Evolutionary conservation across 306 rosid species (phyloP), one percentile per base, ranked within the genome.

Genomic region (Argentina anserina): DNA sequence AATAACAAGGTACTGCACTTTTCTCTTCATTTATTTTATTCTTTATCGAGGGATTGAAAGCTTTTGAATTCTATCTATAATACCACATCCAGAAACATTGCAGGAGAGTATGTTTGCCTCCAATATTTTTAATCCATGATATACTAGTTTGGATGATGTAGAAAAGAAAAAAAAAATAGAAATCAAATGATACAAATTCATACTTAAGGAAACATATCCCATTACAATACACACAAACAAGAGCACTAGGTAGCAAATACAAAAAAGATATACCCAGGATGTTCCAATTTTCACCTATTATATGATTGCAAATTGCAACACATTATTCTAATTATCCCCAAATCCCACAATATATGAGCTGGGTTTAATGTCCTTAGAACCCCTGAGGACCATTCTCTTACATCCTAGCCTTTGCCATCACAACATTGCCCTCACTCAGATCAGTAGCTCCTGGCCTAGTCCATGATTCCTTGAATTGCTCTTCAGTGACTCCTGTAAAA

Each of bases 401-500:
- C 95, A 95, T 77, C 75, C 93, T 90, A 62, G 99, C 80, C 82
- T 88, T 91, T 40, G 99, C 99, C 17, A 95, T 90, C 81, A 91
- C 83, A 63, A 80, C 29, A 75, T 82, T 78, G 67, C 73, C 92
- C 53, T 87, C 80, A 64, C 82, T 88, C 71, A 88, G 80, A 58
- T 77, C 85, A 59, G 42, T 87, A 11, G 96, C 72, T 59, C 92
- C 99, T 72, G 78, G 84, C 83, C 96, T 89, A 14, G 96, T 90
- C 97, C 99, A 91, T 7, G 96, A 80, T 50, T 95, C 90, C 58
- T 88, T 90, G 81, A 95, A 95, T 71, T 95, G 99, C 45, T 95
- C 99, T 69, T 94, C 99, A 9, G 97, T 95, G 15, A 91, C 97
- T 59, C 99, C 99, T 95, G 83, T 52, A 82, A 68, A 70, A 31